Evolutionary conservation across 345 rosid genomes (phyloP).

Genomic region (Salix arbutifolia): DNA sequence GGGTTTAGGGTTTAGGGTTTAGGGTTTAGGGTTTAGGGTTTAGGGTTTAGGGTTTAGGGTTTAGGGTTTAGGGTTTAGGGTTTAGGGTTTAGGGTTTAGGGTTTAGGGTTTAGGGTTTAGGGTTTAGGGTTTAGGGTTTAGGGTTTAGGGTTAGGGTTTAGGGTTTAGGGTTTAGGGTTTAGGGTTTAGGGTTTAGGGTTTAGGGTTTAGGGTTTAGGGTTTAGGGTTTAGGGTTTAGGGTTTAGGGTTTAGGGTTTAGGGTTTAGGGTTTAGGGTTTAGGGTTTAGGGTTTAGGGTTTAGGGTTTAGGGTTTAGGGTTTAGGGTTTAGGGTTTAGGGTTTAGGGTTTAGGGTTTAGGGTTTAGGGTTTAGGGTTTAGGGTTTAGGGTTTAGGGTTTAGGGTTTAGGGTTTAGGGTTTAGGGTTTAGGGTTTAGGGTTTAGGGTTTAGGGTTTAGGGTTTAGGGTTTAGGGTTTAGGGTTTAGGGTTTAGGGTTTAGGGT

Average conservation of each 20-base stretch:
- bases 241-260: constrained; percentile 25
- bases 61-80: constrained; percentile 2
- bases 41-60: constrained; percentile 1
- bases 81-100: constrained; percentile 1
- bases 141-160: constrained; percentile 26
- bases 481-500: constrained; percentile 17
- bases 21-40: constrained; percentile 7
- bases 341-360: constrained; percentile 26
- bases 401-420: constrained; percentile 20
- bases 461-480: constrained; percentile 19
- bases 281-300: constrained; percentile 25
- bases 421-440: constrained; percentile 23
- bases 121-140: constrained; percentile 23
- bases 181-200: constrained; percentile 25
- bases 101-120: constrained; percentile 16
- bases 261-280: constrained; percentile 19
- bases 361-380: constrained; percentile 25
- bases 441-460: constrained; percentile 20
- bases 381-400: constrained; percentile 19
- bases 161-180: constrained; percentile 20
- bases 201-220: constrained; percentile 27
- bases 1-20: constrained; percentile 1
- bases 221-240: constrained; percentile 26
- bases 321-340: constrained; percentile 25
- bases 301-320: constrained; percentile 22